phyloP scores from a whole-genome alignment of 2,329 filamentous ascomycete species.

The Chrysoporthe deuterocubensis region DNA sequence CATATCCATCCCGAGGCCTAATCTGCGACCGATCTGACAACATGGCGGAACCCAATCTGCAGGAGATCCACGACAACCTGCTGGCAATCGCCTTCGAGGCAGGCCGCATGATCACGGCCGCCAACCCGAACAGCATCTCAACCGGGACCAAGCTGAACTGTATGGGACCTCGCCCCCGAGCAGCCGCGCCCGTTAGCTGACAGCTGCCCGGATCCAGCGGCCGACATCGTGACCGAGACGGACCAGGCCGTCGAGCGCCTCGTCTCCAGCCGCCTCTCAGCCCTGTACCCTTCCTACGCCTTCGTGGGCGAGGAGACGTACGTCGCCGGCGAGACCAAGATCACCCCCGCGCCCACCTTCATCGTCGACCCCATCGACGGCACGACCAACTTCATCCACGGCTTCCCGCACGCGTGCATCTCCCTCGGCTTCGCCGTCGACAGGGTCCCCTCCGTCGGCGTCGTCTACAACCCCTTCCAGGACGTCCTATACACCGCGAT shows the following conservation, averaged over 20 bases:
- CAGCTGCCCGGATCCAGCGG: slow-evolving; percentile 48
- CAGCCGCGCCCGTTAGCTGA: neutral
- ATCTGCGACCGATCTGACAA: no score
- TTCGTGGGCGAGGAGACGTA: slow-evolving; percentile 83
- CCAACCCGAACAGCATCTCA: slow-evolving; percentile 61
- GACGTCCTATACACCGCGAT: slow-evolving; percentile 71
- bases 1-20: no score
- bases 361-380: slow-evolving; percentile 84
- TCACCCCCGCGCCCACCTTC: slow-evolving; percentile 73
- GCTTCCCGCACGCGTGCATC: slow-evolving; percentile 75
- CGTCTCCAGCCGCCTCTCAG: slow-evolving; percentile 57
- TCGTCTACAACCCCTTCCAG: slow-evolving; percentile 81
- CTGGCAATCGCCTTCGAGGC: slow-evolving; percentile 64
- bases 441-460: slow-evolving; percentile 66
- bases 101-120: slow-evolving; percentile 65
- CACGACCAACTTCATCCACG: slow-evolving; percentile 81
- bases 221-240: slow-evolving; percentile 70
- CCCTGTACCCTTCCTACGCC: slow-evolving; percentile 58
- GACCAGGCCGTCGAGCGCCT: slow-evolving; percentile 69
- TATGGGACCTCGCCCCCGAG: slow-evolving; percentile 38
- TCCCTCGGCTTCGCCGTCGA: slow-evolving; percentile 73
- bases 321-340: slow-evolving; percentile 61
- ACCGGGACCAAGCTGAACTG: slow-evolving; percentile 69
- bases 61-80: slow-evolving; percentile 65
- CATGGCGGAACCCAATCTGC: slow-evolving; percentile 63